Evolutionary conservation across 2,329 filamentous ascomycete species (phyloP), one percentile per base, ranked within the genome.

Genomic region (Fusarium bulbicola): DNA sequence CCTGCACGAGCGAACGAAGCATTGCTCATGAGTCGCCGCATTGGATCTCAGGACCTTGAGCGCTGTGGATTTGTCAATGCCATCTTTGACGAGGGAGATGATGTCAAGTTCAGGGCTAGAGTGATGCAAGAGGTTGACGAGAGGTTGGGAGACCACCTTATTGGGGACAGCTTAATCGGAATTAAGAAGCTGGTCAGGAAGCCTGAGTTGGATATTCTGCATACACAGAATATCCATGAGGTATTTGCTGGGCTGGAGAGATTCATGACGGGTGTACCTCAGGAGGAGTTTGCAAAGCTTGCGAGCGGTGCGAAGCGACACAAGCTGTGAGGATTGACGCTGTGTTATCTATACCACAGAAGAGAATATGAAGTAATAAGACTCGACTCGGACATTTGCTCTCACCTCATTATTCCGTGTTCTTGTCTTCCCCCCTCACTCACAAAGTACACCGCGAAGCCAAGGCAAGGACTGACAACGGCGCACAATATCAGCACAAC

Each of bases 261-360:
- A 66, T 98, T 98, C 79, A 81, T 93, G 74, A 89, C 84, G 68
- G 95, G 95, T 0, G 86, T 95, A 47, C 96, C 96, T 26, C 95
- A 98, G 86, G 88, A 92, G 81, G 94, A 98, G 86, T 98, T 98
- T 80, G 85, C 87, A 78, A 95, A 93, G 86, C 85, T 98, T 80
- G 94, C 94, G 3, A 90, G 87, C 70, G 95, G 95, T 18, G 90
- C 96, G 87, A 98, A 98, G 90, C 94, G 92, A 80, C 96, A 99
- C 84, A 98, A 98, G 86, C 84, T 98, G 81, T 97, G 32, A 76
- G 26, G n/a, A 49, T 14, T 24, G 21, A 15, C n/a, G 49, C 20
- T 30, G 14, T 18, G 13, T 8, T 14, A 20, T 36, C 21, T 59
- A 59, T 26, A 52, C 49, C n/a, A 36, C 32, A 52, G 32, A 59